Evolutionary conservation across 2,329 filamentous ascomycete species (phyloP), one percentile per base, ranked within the genome.

Genomic region (Aspergillus quadrilineatus): DNA sequence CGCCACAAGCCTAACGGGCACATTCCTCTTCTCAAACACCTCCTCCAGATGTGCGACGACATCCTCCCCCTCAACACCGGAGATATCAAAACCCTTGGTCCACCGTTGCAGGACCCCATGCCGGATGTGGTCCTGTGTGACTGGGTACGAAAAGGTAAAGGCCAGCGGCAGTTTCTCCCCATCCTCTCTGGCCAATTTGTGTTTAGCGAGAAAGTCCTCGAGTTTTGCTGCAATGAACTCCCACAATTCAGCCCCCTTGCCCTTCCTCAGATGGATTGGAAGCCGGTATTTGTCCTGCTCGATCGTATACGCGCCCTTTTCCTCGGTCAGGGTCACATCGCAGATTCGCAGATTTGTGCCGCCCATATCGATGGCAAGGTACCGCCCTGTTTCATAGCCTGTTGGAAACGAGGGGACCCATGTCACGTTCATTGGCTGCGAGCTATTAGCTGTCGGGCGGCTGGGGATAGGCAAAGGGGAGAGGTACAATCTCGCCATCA

Each of bases 31-130:
- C 44, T 80, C 76, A 43, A 96, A 77, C 12, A 89, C 90, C 51
- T 82, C 83, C 73, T 92, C 88, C 39, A 96, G 86, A 79, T 92
- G 88, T 46, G 88, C 87, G 1, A 93, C 90, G 12, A 95, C 87
- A 67, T 96, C 92, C 47, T 91, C 68, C 52, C 90, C 91, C 76
- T 95, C 90, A 42, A 96, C 90, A n/a, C 89, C 90, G 7, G 83
- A 79, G 70, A 95, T 92, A 69, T 95, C 89, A 67, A 95, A 96
- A 9, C 90, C 90, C 78, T 95, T 96, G 61, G 91, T 96, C 92
- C 92, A 96, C 62, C 89, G 85, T 75, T 95, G 90, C 55, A 96
- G 81, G 41, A 94, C 82, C 55, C 91, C 91, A 73, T 92, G 88
- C 63, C 92, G 88, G 65, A 96, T 90, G 72, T 89, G 89, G 68